Evolutionary conservation across 2,329 filamentous ascomycete species (phyloP), one percentile per base, ranked within the genome.

Genomic region (Alternaria dauci): DNA sequence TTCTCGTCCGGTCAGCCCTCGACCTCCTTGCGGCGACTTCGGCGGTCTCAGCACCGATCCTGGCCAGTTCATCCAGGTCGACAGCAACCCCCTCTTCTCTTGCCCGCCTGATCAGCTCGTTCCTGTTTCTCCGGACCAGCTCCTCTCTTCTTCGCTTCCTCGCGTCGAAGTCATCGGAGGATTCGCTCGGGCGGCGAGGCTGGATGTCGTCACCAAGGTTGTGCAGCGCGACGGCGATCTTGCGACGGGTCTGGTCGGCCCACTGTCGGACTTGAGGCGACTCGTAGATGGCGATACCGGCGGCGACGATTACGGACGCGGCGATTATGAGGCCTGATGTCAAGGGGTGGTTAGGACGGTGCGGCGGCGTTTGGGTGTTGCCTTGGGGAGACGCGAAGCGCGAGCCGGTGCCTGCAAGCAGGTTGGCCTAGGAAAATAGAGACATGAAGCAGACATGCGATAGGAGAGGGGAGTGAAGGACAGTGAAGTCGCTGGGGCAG

Each of bases 191-290:
- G 58, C 78, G 69, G 67, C 74, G 68, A 67, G 71, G 67, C 80
- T 86, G 82, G 38, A 89, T 82, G 52, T 88, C 87, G 72, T 89
- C 86, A 50, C 86, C 86, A 11, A 89, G 81, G 38, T 81, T 84
- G 69, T 88, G 83, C 32, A 89, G 75, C 14, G 87, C 83, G 59
- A 87, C 75, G 20, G 86, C 86, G 62, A 89, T 84, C 75, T 87
- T 88, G 58, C 86, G 85, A 46, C 87, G 85, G 56, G 86, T 87
- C 57, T 85, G 82, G 58, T 87, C 82, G 54, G 89, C 78, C 87
- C 87, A 89, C 82, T 84, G 81, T 74, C 86, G 82, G 59, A 89
- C 82, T 71, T 89, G 84, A 1, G 87, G 87, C 41, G 85, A 88
- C 73, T 89, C 86, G 75, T 89, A 88, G 46, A 88, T 83, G 53